Evolutionary conservation across 2,329 filamentous ascomycete genomes (phyloP).

Genomic region (Nothophoma quercina): DNA sequence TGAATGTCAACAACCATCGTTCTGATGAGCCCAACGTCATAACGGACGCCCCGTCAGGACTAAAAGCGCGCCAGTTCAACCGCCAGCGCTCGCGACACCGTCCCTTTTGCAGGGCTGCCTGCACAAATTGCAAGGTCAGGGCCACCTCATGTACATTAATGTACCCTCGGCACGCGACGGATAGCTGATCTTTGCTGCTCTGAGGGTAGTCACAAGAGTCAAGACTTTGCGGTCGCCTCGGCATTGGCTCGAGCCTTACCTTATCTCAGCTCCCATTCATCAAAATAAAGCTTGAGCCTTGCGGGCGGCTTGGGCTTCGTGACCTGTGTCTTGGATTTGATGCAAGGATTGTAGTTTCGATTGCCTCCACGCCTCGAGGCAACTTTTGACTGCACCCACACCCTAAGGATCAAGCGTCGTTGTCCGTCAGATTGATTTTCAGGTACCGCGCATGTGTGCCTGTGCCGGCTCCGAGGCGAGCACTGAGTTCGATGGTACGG

Average conservation of each 20-base stretch:
- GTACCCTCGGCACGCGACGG: slow-evolving; percentile 10
- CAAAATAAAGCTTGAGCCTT: slow-evolving; percentile 6
- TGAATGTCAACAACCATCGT: slow-evolving; percentile 1
- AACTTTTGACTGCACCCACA: not conserved
- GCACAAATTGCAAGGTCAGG: slow-evolving; percentile 6
- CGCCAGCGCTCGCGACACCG: slow-evolving; percentile 3
- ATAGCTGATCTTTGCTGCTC: slow-evolving; percentile 12
- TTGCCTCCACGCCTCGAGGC: not conserved
- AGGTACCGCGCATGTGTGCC: slow-evolving; percentile 6
- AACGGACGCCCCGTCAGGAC: slow-evolving; percentile 9
- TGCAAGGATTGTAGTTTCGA: slow-evolving; percentile 1
- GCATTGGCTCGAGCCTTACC: slow-evolving; percentile 16
- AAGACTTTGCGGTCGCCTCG: slow-evolving; percentile 5
- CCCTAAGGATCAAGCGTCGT: not conserved
- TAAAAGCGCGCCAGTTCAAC: slow-evolving; percentile 8
- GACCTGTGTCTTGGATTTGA: not conserved
- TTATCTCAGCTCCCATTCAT: slow-evolving; percentile 14
- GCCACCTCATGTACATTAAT: not conserved
- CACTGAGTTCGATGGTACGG: slow-evolving; percentile 9
- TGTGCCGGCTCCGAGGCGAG: slow-evolving; percentile 10
- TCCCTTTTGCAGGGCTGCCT: slow-evolving; percentile 2
- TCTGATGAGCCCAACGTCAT: slow-evolving; percentile 13
- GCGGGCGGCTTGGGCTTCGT: slow-evolving; percentile 4
- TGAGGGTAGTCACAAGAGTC: slow-evolving; percentile 1
- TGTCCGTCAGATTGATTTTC: slow-evolving; percentile 3